Evolutionary conservation across 2,329 filamentous ascomycete genomes (phyloP).

Genomic region (Cladosporium cucumerinum): DNA sequence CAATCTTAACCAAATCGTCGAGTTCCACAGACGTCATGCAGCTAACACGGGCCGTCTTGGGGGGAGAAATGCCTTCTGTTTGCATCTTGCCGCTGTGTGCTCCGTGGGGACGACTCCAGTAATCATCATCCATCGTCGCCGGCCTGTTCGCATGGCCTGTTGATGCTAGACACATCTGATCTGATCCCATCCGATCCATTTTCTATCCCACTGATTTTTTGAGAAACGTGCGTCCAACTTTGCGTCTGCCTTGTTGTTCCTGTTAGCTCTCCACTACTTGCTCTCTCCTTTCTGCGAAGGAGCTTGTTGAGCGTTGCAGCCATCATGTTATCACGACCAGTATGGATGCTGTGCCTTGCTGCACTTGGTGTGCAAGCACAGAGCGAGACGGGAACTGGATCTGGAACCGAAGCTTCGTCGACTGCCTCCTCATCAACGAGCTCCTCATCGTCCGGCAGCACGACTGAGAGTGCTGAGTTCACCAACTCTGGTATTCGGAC

Average conservation of each 20-base stretch:
- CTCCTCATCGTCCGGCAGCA: slow-evolving; percentile 16
- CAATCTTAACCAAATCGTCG: neutral
- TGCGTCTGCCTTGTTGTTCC: neutral
- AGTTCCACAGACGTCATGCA: slow-evolving; percentile 2
- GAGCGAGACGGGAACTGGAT: slow-evolving; percentile 21
- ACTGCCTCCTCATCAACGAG: slow-evolving; percentile 26
- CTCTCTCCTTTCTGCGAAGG: neutral
- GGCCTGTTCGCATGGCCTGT: neutral
- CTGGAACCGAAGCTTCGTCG: slow-evolving; percentile 24
- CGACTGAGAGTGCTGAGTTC: slow-evolving; percentile 18
- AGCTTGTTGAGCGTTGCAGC: neutral
- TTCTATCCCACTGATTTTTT: neutral
- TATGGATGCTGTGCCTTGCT: slow-evolving; percentile 36
- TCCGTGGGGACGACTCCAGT: slow-evolving; percentile 1
- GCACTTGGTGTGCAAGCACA: slow-evolving; percentile 33
- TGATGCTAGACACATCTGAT: slow-evolving; percentile 1
- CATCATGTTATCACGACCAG: slow-evolving; percentile 29
- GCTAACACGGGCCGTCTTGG: slow-evolving; percentile 13
- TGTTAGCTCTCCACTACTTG: neutral
- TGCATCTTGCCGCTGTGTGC: neutral
- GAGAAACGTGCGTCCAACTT: neutral
- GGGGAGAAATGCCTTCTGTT: slow-evolving; percentile 1
- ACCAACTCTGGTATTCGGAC: slow-evolving; percentile 27
- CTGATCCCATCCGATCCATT: neutral
- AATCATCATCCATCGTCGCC: neutral